Evolutionary conservation across 805 yeast species (phyloP), one percentile per base, ranked within the genome.

Genomic region (Yarrowia phangngaensis): DNA sequence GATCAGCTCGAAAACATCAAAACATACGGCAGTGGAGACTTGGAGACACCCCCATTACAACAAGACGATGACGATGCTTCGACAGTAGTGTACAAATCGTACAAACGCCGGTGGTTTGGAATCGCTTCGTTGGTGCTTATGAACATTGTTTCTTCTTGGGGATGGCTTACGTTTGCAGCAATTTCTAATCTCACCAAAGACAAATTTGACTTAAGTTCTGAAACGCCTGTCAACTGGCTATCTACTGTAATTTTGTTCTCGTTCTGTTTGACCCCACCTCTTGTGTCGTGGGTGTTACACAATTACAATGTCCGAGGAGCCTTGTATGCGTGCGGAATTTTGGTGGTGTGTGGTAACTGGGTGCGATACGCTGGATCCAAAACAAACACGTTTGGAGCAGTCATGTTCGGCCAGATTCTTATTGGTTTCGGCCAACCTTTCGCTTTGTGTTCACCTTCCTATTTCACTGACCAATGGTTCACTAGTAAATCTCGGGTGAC

Each of bases 361-460:
- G 40, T 63, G 13, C 48, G 65, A 33, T 61, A 62, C 32, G 64
- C 58, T 4, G 66, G 66, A 8, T 54, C 57, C 11, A 53, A 33
- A 17, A 51, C 48, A 14, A 56, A 56, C 35, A 50, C 36, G 8
- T 62, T 58, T 47, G 64, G 64, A 3, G 57, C 53, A 7, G 57
- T 60, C 30, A 61, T 63, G 57, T 55, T 63, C 41, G 65, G 65
- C n/a, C 66, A 63, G 56, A 62, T 63, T 15, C 48, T 63, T 14
- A 57, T 63, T 29, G 66, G 66, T 4, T 58, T 63, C 32, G 65
- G 62, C 8, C 66, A 63, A 51, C 66, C 66, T 6, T 62, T 63
- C 45, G 63, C 62, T 5, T 56, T 63, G 30, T 56, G 59, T 23
- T 51, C 64, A 2, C 64, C 65, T 6, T 52, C 64, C 8, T 58